Evolutionary conservation across 1,284 basidiomycete genomes (phyloP), one percentile per base, ranked within the genome.

Genomic region (Mycosarcoma mackinlayi): DNA sequence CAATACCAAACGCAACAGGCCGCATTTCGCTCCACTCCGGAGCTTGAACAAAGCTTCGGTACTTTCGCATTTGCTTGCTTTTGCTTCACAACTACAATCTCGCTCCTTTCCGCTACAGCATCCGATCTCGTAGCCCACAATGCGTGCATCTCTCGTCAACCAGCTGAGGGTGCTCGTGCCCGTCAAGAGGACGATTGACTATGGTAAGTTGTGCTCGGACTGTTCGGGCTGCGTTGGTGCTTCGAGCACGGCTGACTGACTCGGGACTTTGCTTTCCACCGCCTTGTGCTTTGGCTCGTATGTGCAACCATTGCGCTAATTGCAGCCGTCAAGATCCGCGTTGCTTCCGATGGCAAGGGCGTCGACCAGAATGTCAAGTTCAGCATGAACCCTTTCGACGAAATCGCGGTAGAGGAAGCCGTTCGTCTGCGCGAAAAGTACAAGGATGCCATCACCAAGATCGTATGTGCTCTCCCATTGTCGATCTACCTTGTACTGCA

Each of bases 321-420:
- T 6, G 25, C 60, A 75, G 78, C 79, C 37, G 80, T 82, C 72
- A 82, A 81, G 76, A 80, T 82, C 66, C 76, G 80, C 23, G 78
- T 81, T 30, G 75, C 74, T 7, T 77, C 79, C 47, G 80, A 81
- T 41, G 79, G 79, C 28, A 82, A 81, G 67, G 77, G 79, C 34
- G 79, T 82, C 27, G 80, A 81, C 66, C 77, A 76, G 30, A 80
- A 81, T 39, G 80, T 80, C 59, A 81, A 82, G 72, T 78, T 81
- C 66, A 75, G 76, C 49, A 80, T 81, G 77, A 97, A 83, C 78
- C 82, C 82, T 1, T 83, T 83, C 64, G 82, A 83, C 61, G 82
- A 83, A 60, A 83, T 83, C 53, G 95, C 96, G 52, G 92, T 98
- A 46, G 95, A 99, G 85, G 96, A 98, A 85, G 95, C 96, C 51